Evolutionary conservation across 1,284 basidiomycete genomes (phyloP), one percentile per base, ranked within the genome.

Genomic region (Irpex sp.): DNA sequence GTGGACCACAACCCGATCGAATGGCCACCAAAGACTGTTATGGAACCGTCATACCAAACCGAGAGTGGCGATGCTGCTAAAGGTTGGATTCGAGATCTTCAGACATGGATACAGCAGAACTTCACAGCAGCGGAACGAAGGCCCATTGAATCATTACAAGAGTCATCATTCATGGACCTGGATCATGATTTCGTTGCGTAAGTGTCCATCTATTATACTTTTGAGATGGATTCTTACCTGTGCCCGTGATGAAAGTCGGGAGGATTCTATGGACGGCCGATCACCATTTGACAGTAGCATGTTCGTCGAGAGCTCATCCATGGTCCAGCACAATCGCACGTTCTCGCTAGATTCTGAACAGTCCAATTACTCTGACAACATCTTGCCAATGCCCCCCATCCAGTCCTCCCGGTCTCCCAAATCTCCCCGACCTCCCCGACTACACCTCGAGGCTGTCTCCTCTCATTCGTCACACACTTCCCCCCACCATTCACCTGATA

Each of bases 1-100:
- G 81, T 94, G 7, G 96, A 97, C 69, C 88, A 90, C 67, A 98
- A 98, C 72, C 94, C 94, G 1, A 82, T 98, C 47, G 89, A 94
- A 74, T 98, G 96, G 95, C 97, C 97, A 1, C 87, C 89, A 21
- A 83, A 78, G 69, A 65, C 73, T 65, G 78, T 87, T 5, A 75
- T 89, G 71, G 81, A 84, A 60, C 71, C 76, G 4, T 72, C 74
- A 17, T 75, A 70, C 47, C 75, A 76, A 54, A 73, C 77, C 36
- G 83, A 85, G 60, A 82, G 86, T 59, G 70, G 78, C 15, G 75
- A 81, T 61, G 81, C 78, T 57, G 84, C 88, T 81, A 82, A 80
- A 68, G 83, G 85, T 44, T 96, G 94, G 90, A 87, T 97, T 60
- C 78, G 78, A 48, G 78, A 78, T 62, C 72, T 97, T 66, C 89